Evolutionary conservation across 768 basidiomycete genomes (phyloP).

Genomic region (Phanerochaete carnosa): DNA sequence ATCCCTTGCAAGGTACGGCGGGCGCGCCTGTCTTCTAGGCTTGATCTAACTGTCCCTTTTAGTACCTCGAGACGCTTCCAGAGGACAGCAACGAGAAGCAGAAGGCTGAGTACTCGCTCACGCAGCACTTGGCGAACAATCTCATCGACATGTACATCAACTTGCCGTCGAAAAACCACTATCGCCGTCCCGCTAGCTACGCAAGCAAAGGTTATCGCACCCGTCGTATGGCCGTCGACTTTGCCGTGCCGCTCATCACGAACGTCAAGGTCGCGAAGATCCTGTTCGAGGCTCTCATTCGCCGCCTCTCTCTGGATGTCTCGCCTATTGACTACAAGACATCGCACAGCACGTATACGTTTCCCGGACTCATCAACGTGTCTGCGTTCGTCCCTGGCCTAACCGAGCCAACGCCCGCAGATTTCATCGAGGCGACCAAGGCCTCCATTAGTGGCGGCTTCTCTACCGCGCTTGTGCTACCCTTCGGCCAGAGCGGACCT

Average conservation of each 20-base stretch:
- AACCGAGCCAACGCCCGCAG: constrained; percentile 47
- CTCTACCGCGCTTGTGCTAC: constrained; percentile 78
- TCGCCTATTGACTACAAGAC: constrained; percentile 91
- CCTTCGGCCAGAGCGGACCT: constrained; percentile 55
- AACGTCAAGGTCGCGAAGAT: constrained; percentile 99
- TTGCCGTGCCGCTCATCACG: constrained; percentile 94
- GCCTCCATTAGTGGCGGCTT: constrained; percentile 90
- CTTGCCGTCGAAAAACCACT: constrained; percentile 95
- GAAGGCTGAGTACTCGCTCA: constrained; percentile 97
- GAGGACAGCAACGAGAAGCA: constrained; percentile 73
- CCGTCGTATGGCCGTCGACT: constrained; percentile 98
- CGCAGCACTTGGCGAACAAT: constrained; percentile 94
- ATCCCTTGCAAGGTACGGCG: constrained; percentile 84
- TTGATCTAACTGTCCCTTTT: not conserved
- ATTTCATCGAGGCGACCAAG: constrained; percentile 66
- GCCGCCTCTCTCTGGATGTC: constrained; percentile 88
- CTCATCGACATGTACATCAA: constrained; percentile 99
- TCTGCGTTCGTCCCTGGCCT: constrained; percentile 82
- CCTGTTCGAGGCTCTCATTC: constrained; percentile 87
- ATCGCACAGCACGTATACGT: constrained; percentile 83
- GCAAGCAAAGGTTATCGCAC: constrained; percentile 96
- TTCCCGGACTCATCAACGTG: constrained; percentile 91
- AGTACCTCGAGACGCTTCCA: constrained; percentile 89
- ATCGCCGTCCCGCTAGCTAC: constrained; percentile 95
- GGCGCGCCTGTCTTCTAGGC: not conserved